Evolutionary conservation across 805 yeast genomes (phyloP).

Genomic region (Wilhelminamyces savonicus): DNA sequence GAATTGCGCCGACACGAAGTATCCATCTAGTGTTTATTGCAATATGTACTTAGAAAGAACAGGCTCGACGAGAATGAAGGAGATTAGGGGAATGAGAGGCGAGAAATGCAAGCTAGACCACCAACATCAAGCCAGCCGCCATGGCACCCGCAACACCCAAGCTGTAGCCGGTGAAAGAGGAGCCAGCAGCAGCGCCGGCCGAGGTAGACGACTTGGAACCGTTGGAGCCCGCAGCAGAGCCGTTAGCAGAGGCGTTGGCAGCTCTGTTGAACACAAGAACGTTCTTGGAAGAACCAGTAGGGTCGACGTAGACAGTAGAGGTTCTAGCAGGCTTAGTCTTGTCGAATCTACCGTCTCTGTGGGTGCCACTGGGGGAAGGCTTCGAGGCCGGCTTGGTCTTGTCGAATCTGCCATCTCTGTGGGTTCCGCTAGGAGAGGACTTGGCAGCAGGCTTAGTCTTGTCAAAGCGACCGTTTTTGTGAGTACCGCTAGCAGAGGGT

Average conservation of each 20-base stretch:
- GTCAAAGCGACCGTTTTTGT: conserved; percentile 52
- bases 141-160: conserved; percentile 37
- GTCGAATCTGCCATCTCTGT: conserved; percentile 19
- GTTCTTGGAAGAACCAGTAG: conserved; percentile 32
- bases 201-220: conserved; percentile 10
- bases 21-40: conserved; percentile 1
- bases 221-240: conserved; percentile 15
- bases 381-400: conserved; percentile 7
- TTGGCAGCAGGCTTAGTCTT: conserved; percentile 30
- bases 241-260: conserved; percentile 10
- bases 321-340: conserved; percentile 29
- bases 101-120: no score
- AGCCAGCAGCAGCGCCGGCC: conserved; percentile 13
- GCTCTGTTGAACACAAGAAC: conserved; percentile 18
- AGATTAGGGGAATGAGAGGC: no score
- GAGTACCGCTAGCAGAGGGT: conserved; percentile 26
- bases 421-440: conserved; percentile 24
- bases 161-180: conserved; percentile 13
- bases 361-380: conserved; percentile 22
- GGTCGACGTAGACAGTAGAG: conserved; percentile 11
- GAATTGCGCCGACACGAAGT: conserved; percentile 3
- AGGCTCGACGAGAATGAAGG: no score
- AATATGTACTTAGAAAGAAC: no score
- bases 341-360: conserved; percentile 25
- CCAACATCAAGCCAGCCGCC: conserved; percentile 45